A percentile compares a stretch with the other conserved stretches of the same genome.
Conservation (phyloP, 2,329 filamentous ascomycete genomes). For the Verticillium nubilum region DNA sequence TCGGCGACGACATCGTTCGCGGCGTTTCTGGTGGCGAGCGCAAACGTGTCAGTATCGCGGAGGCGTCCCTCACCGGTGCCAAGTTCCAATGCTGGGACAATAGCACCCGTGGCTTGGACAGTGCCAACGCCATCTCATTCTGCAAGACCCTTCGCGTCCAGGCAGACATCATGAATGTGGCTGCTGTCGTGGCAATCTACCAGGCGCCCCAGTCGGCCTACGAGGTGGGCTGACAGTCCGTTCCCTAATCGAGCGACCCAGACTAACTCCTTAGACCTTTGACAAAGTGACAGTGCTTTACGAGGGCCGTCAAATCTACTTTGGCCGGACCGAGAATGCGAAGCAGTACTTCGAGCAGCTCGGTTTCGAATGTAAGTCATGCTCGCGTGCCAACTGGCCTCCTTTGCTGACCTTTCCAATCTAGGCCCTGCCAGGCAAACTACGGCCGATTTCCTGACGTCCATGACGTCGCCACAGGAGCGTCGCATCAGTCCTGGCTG, state of each 20-base stretch:
- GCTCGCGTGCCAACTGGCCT: fast-evolving
- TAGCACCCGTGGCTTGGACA: constrained; percentile 23
- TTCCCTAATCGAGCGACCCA: neutral
- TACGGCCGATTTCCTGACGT: constrained; percentile 67
- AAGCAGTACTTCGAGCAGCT: constrained; percentile 57
- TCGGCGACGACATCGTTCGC: constrained; percentile 13
- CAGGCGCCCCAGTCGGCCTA: constrained; percentile 15
- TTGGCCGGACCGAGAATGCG: constrained; percentile 51
- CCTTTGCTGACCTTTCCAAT: neutral
- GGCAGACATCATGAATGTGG: constrained; percentile 20
- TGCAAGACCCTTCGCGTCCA: constrained; percentile 44
- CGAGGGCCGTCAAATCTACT: constrained; percentile 63
- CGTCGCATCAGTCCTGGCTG: constrained; percentile 53
- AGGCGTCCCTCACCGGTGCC: constrained; percentile 13
- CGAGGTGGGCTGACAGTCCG: constrained; percentile 3
- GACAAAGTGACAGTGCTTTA: constrained; percentile 61
- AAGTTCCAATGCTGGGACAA: constrained; percentile 24
- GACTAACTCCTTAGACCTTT: constrained; percentile 33
- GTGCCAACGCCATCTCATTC: constrained; percentile 48
- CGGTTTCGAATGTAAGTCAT: constrained; percentile 37
- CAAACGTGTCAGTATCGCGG: constrained; percentile 27
- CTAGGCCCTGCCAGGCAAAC: constrained; percentile 40
- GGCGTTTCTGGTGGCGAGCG: constrained; percentile 26
- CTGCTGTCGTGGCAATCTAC: constrained; percentile 13
- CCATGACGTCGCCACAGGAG: constrained; percentile 60